phyloP scores from a whole-genome alignment of 805 yeast genomes.

The Sugiyamaella americana region DNA sequence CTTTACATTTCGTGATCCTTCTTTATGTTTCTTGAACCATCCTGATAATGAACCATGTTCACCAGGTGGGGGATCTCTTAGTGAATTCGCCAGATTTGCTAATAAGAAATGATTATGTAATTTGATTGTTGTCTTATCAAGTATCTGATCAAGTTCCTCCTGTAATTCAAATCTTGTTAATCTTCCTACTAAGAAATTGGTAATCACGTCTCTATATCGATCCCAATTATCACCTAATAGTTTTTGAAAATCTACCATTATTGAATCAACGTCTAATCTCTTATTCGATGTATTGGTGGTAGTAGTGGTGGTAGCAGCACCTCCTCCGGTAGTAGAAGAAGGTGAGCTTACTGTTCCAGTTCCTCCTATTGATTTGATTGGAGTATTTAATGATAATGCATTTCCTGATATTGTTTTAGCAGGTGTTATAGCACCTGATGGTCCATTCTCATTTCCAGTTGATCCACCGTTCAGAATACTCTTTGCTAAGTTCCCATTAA shows the following conservation, averaged over 20 bases:
- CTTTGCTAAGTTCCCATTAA: neutral
- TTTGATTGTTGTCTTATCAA: conserved; percentile 44
- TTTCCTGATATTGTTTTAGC: neutral
- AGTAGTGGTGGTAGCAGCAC: neutral
- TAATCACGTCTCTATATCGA: conserved; percentile 70
- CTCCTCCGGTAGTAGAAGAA: neutral
- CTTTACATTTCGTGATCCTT: conserved; percentile 32
- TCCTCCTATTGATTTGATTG: neutral
- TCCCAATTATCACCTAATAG: conserved; percentile 78
- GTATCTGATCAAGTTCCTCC: conserved; percentile 48
- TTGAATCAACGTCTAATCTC: conserved; percentile 54
- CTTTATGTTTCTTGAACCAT: conserved; percentile 48
- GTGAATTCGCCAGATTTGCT: conserved; percentile 76
- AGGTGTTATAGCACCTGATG: neutral
- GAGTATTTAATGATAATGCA: neutral
- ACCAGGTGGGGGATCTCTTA: conserved; percentile 67
- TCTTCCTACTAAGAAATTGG: conserved; percentile 70
- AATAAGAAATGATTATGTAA: conserved; percentile 80
- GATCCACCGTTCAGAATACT: neutral
- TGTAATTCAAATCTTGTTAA: conserved; percentile 71
- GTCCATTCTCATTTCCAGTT: neutral
- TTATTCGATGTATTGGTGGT: conserved; percentile 2
- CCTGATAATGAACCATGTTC: conserved; percentile 34
- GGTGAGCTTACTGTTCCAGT: neutral
- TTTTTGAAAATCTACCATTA: conserved; percentile 68